Percentiles rank a stretch among this genome's conserved stretches.
Evolutionary conservation across 2,329 filamentous ascomycete genomes (phyloP).

Genomic region (Aspergillus felis): DNA sequence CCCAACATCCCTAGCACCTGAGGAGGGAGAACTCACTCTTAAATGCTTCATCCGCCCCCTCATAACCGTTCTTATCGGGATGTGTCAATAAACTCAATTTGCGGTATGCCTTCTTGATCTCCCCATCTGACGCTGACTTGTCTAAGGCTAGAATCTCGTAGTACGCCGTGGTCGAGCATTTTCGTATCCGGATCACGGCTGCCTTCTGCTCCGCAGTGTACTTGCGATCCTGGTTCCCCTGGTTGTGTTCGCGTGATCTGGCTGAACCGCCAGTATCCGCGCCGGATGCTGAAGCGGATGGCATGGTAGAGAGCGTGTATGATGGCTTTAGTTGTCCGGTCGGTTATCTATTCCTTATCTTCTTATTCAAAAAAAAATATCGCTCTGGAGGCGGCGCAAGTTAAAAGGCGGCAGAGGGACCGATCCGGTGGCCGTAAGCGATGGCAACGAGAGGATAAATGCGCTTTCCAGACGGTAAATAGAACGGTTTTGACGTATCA

Average conservation of each 20-base stretch:
- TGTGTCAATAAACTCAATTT: slow-evolving; percentile 93
- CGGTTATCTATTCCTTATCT: neutral
- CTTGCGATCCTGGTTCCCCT: slow-evolving; percentile 52
- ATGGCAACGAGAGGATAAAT: neutral
- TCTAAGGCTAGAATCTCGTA: slow-evolving; percentile 88
- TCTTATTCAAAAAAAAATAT: neutral
- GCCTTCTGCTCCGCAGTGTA: slow-evolving; percentile 89
- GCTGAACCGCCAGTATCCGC: slow-evolving; percentile 43
- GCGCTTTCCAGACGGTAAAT: neutral
- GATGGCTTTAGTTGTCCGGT: neutral
- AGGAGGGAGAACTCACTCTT: slow-evolving; percentile 60
- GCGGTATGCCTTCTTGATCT: slow-evolving; percentile 97
- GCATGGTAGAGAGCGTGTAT: slow-evolving; percentile 23
- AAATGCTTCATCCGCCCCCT: slow-evolving; percentile 94
- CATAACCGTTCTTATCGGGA: slow-evolving; percentile 97
- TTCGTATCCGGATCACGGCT: slow-evolving; percentile 82
- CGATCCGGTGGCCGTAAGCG: neutral
- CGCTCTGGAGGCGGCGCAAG: neutral
- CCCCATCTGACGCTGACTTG: slow-evolving; percentile 65
- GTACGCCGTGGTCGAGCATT: slow-evolving; percentile 80
- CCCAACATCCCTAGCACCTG: neutral
- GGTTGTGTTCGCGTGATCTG: slow-evolving; percentile 46
- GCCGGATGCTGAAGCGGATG: slow-evolving; percentile 45
- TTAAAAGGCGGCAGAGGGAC: neutral
- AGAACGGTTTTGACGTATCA: neutral